Base-by-base conservation (phyloP, 2,329 filamentous ascomycete genomes). In the Saccharata proteae region DNA sequence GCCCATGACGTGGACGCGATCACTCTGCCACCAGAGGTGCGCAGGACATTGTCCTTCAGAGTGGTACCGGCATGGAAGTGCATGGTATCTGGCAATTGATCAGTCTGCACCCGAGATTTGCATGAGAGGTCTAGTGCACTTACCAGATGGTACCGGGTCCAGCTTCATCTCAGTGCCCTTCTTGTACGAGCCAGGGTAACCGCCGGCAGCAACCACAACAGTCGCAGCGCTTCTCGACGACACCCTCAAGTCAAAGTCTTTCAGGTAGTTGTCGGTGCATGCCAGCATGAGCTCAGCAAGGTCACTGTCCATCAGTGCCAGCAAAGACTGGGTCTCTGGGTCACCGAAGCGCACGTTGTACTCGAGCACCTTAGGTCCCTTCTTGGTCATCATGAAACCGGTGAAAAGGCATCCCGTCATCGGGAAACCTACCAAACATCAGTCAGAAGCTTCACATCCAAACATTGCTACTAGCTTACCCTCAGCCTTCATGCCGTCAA, bases 301-400 rank as follows among this genome's bases (percentile, higher is more conserved):
- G 57, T 94, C 86, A 14, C 80, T 83, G 38, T 90, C 77, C 48
- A 94, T 67, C 12, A 94, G 65, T 7, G 82, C 77, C 8, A 94
- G 64, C 13, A 93, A 67, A 3, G 80, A 90, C 60, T 93, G 84
- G 0, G 83, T 90, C 58, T 93, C 86, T 2, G 86, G 86, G 50
- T 93, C 85, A 28, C 86, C 86, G 48, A 92, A 92, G 35, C 86
- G 76, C 29, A 93, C 84, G 46, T 93, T 93, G 64, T 93, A 94
- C 58, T 93, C 85, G 32, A 93, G 68, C 6, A 84, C 77, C 56
- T 82, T 85, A 25, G 85, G 77, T 1, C 86, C 86, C 27, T 67
- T 57, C 44, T 74, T 72, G 15, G 84, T 90, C 61, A 94, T 80
- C 84, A 94, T 94, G 23, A 93, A 63, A n/a, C 86, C 90, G 1